phyloP scores from a whole-genome alignment of 148 eudicot species.

The Dysphania ambrosioides region DNA sequence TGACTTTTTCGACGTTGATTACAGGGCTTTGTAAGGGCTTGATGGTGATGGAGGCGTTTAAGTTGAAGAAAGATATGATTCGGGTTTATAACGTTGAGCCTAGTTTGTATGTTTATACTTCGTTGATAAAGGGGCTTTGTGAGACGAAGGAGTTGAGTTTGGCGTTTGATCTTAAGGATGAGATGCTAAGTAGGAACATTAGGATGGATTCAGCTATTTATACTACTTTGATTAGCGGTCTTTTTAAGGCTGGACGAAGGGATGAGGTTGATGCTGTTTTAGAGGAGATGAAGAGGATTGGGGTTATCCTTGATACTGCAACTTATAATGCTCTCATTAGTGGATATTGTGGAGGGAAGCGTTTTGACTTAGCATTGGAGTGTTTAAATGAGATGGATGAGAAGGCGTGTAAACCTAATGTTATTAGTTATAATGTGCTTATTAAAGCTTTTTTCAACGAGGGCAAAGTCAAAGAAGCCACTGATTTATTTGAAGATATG shows the following conservation, averaged over 20 bases:
- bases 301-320: slow-evolving; percentile 45
- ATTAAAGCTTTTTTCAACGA: slow-evolving; percentile 47
- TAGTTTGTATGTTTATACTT: slow-evolving; percentile 38
- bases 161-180: slow-evolving; percentile 60
- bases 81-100: slow-evolving; percentile 44
- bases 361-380: slow-evolving; percentile 48
- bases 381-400: slow-evolving; percentile 49
- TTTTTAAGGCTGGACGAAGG: slow-evolving; percentile 53
- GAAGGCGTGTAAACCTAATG: slow-evolving; percentile 50
- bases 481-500: slow-evolving; percentile 53
- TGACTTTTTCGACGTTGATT: slow-evolving; percentile 68
- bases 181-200: slow-evolving; percentile 44
- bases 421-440: slow-evolving; percentile 50
- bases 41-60: slow-evolving; percentile 45
- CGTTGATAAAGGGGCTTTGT: slow-evolving; percentile 73
- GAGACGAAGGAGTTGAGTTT: slow-evolving; percentile 28
- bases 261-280: slow-evolving; percentile 43
- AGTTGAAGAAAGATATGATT: slow-evolving; percentile 51
- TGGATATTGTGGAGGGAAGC: slow-evolving; percentile 52
- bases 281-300: slow-evolving; percentile 53
- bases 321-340: slow-evolving; percentile 59
- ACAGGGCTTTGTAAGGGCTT: slow-evolving; percentile 42
- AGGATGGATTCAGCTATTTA: slow-evolving; percentile 38
- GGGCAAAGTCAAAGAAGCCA: slow-evolving; percentile 44
- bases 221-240: slow-evolving; percentile 55